Base-by-base conservation (phyloP, 352 stramenopile species). In the Plasmopara muralis region DNA sequence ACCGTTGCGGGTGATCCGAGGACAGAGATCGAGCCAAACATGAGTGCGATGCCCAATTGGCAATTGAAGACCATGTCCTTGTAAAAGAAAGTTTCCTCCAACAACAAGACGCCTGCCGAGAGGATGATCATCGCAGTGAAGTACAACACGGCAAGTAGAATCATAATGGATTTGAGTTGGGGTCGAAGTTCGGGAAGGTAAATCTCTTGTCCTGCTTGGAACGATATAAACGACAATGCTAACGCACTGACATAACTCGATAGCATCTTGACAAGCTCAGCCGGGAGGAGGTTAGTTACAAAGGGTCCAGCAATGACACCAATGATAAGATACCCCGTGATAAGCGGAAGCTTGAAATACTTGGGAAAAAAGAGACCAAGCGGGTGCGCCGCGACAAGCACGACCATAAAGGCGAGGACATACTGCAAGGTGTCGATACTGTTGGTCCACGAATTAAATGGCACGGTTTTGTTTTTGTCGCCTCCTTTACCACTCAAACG, bases 181-280 rank as follows among this genome's bases (percentile, higher is more conserved):
- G 74, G 74, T 12, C 52, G 56, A 9, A 85, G 62, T 35, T 85
- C 74, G 1, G 74, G 74, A 4, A 80, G 47, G n/a, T 83, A 85
- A 52, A 85, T 81, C 40, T 85, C 74, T 37, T 85, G 74, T 0
- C 74, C 74, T 7, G 74, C 74, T 49, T 85, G 75, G 53, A 84
- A 83, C 63, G 75, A 83, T 53, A 86, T 86, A 62, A 86, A 86
- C 16, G 75, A 83, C 31, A 86, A 60, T 31, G 75, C 72, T 54
- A 84, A 57, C 28, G 72, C 72, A 50, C 75, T 86, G 33, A 86
- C 67, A 31, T 67, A 75, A 51, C 42, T 64, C 25, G 72, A 61
- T 20, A 86, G 50, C 60, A 83, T 70, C 14, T 66, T 48, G 16
- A 84, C 66, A 9, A 69, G 49, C 5, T 49, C 38, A 5, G 60